Evolutionary conservation across 768 basidiomycete genomes (phyloP), one percentile per base, ranked within the genome.

Genomic region (Amanita phalloides): DNA sequence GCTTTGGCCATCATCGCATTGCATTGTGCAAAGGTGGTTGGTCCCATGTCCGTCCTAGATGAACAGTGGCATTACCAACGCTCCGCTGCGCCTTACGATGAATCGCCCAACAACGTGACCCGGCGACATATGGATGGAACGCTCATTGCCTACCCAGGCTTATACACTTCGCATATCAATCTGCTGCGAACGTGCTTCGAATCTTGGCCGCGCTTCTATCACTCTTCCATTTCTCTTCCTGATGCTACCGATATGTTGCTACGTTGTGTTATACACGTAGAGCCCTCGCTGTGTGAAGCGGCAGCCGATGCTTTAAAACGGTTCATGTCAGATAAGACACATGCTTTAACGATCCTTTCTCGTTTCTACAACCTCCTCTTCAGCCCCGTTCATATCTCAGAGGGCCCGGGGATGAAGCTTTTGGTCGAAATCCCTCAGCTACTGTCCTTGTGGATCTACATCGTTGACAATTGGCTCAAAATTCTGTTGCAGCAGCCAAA

Each of bases 231-330:
- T 30, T 59, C 78, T 39, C 63, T 85, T 45, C 62, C 72, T 9
- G 83, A 85, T 39, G 78, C 82, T 0, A 72, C 90, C 47, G 85
- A 90, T 56, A 81, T 90, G 73, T 76, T 94, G 23, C 71, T 93
- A 43, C 78, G 81, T 32, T 88, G 86, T 1, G 77, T 90, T n/a
- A 74, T 90, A 23, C 93, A 95, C 57, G 81, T 92, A 28, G 90
- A 96, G 56, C 86, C 89, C 1, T 58, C 68, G 2, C 71, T 95
- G 1, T 77, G 76, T 35, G 81, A 84, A n/a, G 78, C 77, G 13
- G 84, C 93, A 0, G 72, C 70, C 26, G 69, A 71, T 3, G 82
- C 90, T 10, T 62, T 95, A 56, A 81, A 78, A 53, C 77, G 92
- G 21, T 80, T 92, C 56, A 83, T 86, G 72, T 68, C 73, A 4